Percentiles rank a stretch among this genome's conserved stretches.
Evolutionary conservation across 2,329 filamentous ascomycete species (phyloP).

Genomic region (Alternaria triticina): DNA sequence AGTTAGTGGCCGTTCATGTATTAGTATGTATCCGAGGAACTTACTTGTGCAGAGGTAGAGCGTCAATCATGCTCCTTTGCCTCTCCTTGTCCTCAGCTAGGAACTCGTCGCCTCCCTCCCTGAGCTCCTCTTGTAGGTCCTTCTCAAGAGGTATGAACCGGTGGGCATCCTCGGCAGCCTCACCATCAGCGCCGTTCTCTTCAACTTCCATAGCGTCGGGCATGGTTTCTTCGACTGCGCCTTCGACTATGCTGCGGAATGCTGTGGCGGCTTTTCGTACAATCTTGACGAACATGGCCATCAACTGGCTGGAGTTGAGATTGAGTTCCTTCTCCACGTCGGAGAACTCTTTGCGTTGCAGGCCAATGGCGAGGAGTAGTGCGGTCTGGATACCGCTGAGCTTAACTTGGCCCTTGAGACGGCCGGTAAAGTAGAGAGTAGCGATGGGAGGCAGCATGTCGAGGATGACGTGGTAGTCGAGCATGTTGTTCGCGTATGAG

Average conservation of each 20-base stretch:
- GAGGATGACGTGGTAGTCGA: slow-evolving; percentile 96
- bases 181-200: slow-evolving; percentile 60
- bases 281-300: slow-evolving; percentile 98
- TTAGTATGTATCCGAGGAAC: no score
- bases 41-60: slow-evolving; percentile 85
- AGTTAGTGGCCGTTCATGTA: no score
- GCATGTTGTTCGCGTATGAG: slow-evolving; percentile 93
- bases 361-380: slow-evolving; percentile 82
- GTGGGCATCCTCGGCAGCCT: slow-evolving; percentile 61
- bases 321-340: slow-evolving; percentile 78
- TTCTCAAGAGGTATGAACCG: slow-evolving; percentile 74
- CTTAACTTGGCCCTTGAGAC: slow-evolving; percentile 69
- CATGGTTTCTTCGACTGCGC: slow-evolving; percentile 62
- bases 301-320: slow-evolving; percentile 76
- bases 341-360: slow-evolving; percentile 89
- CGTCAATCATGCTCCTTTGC: slow-evolving; percentile 87
- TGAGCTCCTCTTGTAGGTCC: slow-evolving; percentile 79
- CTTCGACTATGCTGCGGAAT: slow-evolving; percentile 77
- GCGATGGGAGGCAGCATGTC: slow-evolving; percentile 88
- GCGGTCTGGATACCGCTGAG: slow-evolving; percentile 84
- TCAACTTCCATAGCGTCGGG: slow-evolving; percentile 53
- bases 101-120: slow-evolving; percentile 80
- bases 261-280: slow-evolving; percentile 83
- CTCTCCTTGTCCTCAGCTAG: slow-evolving; percentile 72
- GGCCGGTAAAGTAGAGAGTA: slow-evolving; percentile 81